phyloP scores from a whole-genome alignment of 2,329 filamentous ascomycete genomes.

The Penicillium sp. region DNA sequence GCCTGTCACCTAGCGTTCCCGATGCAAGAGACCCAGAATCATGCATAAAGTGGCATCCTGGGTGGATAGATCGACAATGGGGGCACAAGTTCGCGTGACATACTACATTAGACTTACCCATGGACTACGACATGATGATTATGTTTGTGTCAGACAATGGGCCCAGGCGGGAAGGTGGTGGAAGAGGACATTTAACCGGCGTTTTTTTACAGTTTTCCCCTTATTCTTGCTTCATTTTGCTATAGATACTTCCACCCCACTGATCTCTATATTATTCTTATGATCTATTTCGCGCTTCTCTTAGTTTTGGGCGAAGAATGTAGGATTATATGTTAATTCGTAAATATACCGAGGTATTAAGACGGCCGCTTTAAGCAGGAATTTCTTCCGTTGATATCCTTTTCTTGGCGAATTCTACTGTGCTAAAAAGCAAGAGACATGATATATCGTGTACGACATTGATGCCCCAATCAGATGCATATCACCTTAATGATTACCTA shows the following conservation, averaged over 20 bases:
- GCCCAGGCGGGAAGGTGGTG: not conserved
- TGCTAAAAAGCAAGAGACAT: not conserved
- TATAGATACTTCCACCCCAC: not conserved
- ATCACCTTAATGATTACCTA: too few relatives aligned
- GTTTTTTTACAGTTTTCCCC: too few relatives aligned
- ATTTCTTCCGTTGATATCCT: too few relatives aligned
- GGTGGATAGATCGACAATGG: not conserved
- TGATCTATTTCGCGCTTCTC: not conserved
- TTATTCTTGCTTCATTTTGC: not conserved
- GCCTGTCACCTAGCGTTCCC: not conserved
- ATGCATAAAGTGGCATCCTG: not conserved
- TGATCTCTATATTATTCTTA: not conserved
- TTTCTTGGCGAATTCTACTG: too few relatives aligned
- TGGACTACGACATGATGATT: not conserved
- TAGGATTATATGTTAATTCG: not conserved
- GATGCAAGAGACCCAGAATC: too few relatives aligned
- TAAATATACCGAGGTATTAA: not conserved
- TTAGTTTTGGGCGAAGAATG: not conserved
- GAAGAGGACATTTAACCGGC: not conserved
- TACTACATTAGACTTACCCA: not conserved
- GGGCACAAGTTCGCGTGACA: not conserved
- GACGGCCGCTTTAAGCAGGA: too few relatives aligned
- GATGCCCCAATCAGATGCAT: not conserved
- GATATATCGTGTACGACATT: not conserved
- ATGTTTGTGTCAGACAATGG: not conserved